phyloP scores from a whole-genome alignment of 139 green algal genomes.

The Tetraselmis chui region DNA sequence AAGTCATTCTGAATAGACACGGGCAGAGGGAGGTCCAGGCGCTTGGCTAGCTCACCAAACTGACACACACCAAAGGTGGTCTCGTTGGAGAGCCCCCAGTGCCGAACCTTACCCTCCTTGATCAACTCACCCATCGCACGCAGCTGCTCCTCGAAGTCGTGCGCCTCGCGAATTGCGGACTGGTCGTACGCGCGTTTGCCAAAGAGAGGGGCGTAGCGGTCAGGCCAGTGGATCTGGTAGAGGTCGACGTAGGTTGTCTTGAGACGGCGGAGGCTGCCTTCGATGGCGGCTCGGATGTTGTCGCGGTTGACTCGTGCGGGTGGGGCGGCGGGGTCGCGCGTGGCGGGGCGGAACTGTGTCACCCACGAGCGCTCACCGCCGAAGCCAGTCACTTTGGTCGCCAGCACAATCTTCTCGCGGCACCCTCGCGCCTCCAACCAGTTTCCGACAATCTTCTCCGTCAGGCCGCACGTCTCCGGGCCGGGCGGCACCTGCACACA shows the following conservation, averaged over 20 bases:
- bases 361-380: not conserved
- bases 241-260: slow-evolving; percentile 63
- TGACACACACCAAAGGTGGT: slow-evolving; percentile 62
- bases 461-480: slow-evolving; percentile 34
- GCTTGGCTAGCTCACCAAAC: slow-evolving; percentile 49
- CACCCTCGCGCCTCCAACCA: slow-evolving; percentile 56
- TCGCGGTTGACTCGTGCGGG: slow-evolving; percentile 21
- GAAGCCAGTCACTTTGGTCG: slow-evolving; percentile 66
- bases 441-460: slow-evolving; percentile 67
- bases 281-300: slow-evolving; percentile 8
- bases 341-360: not conserved
- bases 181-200: slow-evolving; percentile 6
- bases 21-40: slow-evolving; percentile 47
- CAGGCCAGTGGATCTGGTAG: slow-evolving; percentile 64
- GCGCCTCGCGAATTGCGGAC: slow-evolving; percentile 16
- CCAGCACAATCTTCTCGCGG: slow-evolving; percentile 60
- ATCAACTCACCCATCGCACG: slow-evolving; percentile 52
- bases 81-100: slow-evolving; percentile 82
- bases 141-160: slow-evolving; percentile 46
- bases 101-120: slow-evolving; percentile 66
- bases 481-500: slow-evolving; percentile 39
- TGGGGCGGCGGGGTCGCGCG: slow-evolving; percentile 1
- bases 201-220: slow-evolving; percentile 11
- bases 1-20: slow-evolving; percentile 80
- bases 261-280: slow-evolving; percentile 36